Base-by-base conservation (phyloP, 2,329 filamentous ascomycete genomes). In the Ceratocystis harringtonii region DNA sequence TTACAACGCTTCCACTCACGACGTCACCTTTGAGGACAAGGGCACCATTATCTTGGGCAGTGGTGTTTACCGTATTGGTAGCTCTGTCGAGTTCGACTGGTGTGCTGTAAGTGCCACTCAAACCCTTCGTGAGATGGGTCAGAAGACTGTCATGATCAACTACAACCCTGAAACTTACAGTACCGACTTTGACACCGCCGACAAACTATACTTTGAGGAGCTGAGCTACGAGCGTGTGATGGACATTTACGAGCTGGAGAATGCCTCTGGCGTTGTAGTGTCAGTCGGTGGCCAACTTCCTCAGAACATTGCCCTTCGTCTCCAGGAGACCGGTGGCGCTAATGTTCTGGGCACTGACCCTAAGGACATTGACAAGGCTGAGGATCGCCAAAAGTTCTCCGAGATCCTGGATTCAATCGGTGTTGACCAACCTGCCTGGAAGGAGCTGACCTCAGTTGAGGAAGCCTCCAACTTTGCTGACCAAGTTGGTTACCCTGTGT, bases 91-190 rank as follows among this genome's bases (percentile, higher is more conserved):
- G 77, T 99, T 99, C 74, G 92, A 99, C 77, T 97, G 92, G 92
- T 97, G 92, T 75, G 91, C 92, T 69, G 91, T 96, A 68, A 94
- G 91, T 72, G 89, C 91, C 69, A 92, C 91, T 10, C 82, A 90
- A 68, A 89, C 90, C 52, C 81, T 97, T 69, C 85, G 86, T 71
- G 80, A 87, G 68, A 90, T 95, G 81, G 92, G 91, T 70, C 88
- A 96, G 81, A 96, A 96, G 85, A 97, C 94, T 36, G 85, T 96
- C 66, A 95, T 97, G 90, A 94, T 99, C 72, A 97, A 97, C 72
- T 88, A 84, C 71, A 92, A 94, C 71, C 89, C 89, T 0, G 90
- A 96, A 72, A 96, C 91, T 0, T 84, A 84, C 67, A 79, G 74
- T 65, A 96, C 92, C 0, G 94, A 97, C 75, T 92, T 87, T 73